Evolutionary conservation across 2,329 filamentous ascomycete genomes (phyloP).

Genomic region (Bipolaris gigantea): DNA sequence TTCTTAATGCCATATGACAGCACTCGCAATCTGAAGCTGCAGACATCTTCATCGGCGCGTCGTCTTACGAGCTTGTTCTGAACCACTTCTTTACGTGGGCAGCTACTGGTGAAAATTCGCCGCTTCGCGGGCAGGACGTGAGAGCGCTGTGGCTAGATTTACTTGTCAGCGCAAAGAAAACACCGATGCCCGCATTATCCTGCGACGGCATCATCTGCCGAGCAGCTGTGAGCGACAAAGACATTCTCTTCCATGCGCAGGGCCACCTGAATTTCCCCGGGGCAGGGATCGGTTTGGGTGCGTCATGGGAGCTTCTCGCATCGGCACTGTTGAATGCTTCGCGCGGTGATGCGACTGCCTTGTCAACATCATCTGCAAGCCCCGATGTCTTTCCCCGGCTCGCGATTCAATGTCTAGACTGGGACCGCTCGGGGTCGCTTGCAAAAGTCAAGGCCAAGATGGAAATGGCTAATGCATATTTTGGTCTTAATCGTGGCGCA

Average conservation of each 20-base stretch:
- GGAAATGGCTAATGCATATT: conserved; percentile 32
- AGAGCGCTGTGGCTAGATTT: conserved; percentile 23
- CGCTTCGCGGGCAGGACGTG: conserved; percentile 34
- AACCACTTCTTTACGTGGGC: conserved; percentile 48
- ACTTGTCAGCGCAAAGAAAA: conserved; percentile 32
- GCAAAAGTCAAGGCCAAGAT: not conserved
- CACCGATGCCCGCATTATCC: conserved; percentile 43
- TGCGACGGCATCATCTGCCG: conserved; percentile 30
- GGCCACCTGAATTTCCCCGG: conserved; percentile 5
- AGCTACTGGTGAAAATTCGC: conserved; percentile 29
- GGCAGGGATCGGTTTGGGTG: not conserved
- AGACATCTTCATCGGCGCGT: conserved; percentile 43
- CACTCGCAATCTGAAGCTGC: conserved; percentile 44
- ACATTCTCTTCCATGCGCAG: conserved; percentile 28
- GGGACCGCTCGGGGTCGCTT: conserved; percentile 22
- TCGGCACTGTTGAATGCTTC: conserved; percentile 33
- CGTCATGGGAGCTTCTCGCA: conserved; percentile 18
- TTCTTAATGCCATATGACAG: conserved; percentile 52
- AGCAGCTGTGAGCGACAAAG: conserved; percentile 36
- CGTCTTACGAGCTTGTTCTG: conserved; percentile 44
- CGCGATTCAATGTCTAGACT: conserved; percentile 44
- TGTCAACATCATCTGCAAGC: conserved; percentile 34
- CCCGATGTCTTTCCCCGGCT: conserved; percentile 25
- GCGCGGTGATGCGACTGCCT: conserved; percentile 42
- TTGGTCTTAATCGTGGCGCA: conserved; percentile 43